Percentiles rank a stretch among this genome's conserved stretches.
These are phyloP conservation scores for Hygrophorus pudorinus DNA, from an alignment of 768 basidiomycete species.

Conservation along the genomic window DNA sequence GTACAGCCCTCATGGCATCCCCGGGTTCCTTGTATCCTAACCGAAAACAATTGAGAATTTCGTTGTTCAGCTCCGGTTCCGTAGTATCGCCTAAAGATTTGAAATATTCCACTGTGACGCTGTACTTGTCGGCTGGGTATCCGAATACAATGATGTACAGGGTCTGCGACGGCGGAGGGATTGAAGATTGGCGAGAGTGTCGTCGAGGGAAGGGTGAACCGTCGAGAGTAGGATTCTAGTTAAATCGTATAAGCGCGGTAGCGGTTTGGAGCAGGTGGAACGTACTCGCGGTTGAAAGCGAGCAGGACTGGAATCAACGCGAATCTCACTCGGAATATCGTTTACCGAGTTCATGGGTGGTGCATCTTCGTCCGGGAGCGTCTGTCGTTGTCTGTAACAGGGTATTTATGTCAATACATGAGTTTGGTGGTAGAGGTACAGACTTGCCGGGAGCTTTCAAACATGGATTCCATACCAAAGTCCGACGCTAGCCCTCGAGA, in stretches of 20 bases:
- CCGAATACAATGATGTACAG: constrained; percentile 76
- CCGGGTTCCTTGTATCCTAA: constrained; percentile 64
- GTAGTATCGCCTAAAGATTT: constrained; percentile 62
- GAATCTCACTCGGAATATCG: constrained; percentile 58
- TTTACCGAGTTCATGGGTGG: constrained; percentile 68
- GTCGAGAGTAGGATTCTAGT: constrained; percentile 31
- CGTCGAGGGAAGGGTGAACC: constrained; percentile 29
- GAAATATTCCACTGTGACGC: constrained; percentile 64
- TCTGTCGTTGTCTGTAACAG: constrained; percentile 42
- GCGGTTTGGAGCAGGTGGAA: constrained; percentile 7
- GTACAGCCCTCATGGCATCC: constrained; percentile 69
- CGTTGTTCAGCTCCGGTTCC: constrained; percentile 54
- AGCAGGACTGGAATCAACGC: constrained; percentile 28
- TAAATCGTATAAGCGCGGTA: neutral
- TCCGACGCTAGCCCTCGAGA: constrained; percentile 56
- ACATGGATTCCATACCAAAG: constrained; percentile 82
- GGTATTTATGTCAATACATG: neutral
- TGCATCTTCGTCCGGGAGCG: constrained; percentile 67
- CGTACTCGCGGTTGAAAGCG: constrained; percentile 39
- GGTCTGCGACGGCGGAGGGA: constrained; percentile 28
- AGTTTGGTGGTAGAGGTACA: constrained; percentile 7
- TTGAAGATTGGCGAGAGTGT: constrained; percentile 17
- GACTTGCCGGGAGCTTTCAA: constrained; percentile 55
- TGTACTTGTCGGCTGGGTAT: constrained; percentile 77
- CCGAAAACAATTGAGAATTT: constrained; percentile 73